phyloP scores from a whole-genome alignment of 2,329 filamentous ascomycete species.

The Polychaeton citri region DNA sequence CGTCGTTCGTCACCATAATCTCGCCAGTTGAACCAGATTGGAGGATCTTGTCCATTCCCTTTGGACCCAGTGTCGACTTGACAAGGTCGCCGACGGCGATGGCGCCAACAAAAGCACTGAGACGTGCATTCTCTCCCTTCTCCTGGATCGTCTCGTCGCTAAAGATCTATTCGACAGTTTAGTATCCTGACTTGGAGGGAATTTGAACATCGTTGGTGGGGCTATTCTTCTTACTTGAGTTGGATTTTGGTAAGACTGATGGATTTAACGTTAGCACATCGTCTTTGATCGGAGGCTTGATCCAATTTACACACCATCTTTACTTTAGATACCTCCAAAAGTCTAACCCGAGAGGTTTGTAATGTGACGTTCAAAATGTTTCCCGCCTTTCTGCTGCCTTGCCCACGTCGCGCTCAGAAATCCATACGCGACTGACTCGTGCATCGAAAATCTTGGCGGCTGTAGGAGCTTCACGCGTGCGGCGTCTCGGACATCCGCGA shows the following conservation, averaged over 20 bases:
- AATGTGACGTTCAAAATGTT: no score
- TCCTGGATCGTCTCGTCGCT: constrained; percentile 93
- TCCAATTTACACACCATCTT: neutral
- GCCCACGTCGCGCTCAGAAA: neutral
- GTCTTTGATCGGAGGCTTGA: neutral
- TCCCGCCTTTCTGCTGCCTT: neutral
- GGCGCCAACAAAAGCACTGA: constrained; percentile 38
- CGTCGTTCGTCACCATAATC: constrained; percentile 98
- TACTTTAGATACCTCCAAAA: no score
- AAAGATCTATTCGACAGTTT: constrained; percentile 55
- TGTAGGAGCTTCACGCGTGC: neutral
- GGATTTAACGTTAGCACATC: neutral
- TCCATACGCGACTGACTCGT: neutral
- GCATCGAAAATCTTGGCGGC: neutral
- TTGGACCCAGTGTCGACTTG: constrained; percentile 92
- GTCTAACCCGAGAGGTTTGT: no score
- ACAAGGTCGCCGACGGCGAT: constrained; percentile 96
- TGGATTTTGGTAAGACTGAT: constrained; percentile 47
- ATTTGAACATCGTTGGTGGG: neutral
- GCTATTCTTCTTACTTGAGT: constrained; percentile 37
- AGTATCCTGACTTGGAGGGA: neutral
- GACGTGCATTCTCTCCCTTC: constrained; percentile 97
- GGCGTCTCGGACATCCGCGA: neutral
- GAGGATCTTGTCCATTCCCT: constrained; percentile 72
- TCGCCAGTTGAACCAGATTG: constrained; percentile 66